A percentile compares a stretch with the other conserved stretches of the same genome.
These are phyloP conservation scores for Combretum micranthum DNA, from an alignment of 345 rosid genomes.

Conservation along the genomic window DNA sequence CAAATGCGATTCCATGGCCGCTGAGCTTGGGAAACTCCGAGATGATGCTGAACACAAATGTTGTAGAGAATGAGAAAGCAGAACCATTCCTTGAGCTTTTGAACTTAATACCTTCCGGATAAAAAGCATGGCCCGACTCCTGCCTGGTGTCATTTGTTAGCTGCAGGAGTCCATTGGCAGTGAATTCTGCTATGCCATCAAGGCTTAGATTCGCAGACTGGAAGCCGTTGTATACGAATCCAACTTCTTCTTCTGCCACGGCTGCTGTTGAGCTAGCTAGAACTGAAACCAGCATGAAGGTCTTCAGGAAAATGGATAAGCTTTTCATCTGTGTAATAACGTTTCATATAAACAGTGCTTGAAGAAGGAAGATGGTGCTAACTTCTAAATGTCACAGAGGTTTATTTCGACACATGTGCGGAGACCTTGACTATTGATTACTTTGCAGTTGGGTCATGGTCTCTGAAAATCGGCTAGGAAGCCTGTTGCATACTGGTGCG, in stretches of 20 bases:
- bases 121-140: conserved; percentile 41
- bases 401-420: too few species aligned
- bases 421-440: too few species aligned
- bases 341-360: too few species aligned
- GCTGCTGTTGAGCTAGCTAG: background rate
- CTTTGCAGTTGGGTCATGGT: too few species aligned
- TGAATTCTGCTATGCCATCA: conserved; percentile 24
- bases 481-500: too few species aligned
- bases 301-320: background rate
- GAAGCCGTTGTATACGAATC: conserved; percentile 8
- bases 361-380: too few species aligned
- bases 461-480: too few species aligned
- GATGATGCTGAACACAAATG: conserved; percentile 13
- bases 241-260: background rate
- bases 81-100: conserved; percentile 27
- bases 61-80: conserved; percentile 37
- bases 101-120: conserved; percentile 21
- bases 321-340: too few species aligned
- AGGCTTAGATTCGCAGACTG: conserved; percentile 23
- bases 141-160: conserved; percentile 39
- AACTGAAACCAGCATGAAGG: background rate
- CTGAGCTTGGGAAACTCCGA: conserved; percentile 17
- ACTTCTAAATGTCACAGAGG: too few species aligned
- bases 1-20: too few species aligned
- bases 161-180: conserved; percentile 31